Conservation (phyloP, 805 yeast species). For the Saccharomycodes ludwigii region DNA sequence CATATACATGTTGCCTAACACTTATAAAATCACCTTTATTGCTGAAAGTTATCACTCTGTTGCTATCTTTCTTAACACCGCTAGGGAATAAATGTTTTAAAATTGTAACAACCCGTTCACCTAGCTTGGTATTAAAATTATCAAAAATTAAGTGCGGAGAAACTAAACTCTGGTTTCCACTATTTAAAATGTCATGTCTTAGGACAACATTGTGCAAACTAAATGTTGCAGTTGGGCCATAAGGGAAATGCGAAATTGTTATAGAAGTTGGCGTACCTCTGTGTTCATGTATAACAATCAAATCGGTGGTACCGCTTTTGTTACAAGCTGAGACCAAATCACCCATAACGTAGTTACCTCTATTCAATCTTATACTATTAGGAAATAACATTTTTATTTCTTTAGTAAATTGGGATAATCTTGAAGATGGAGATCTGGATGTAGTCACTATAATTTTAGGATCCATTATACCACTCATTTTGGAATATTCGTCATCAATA, state of each 20-base stretch:
- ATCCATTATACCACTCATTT: slow-evolving; percentile 75
- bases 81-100: slow-evolving; percentile 90
- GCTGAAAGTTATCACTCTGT: slow-evolving; percentile 86
- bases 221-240: slow-evolving; percentile 93
- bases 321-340: slow-evolving; percentile 76
- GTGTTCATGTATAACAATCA: slow-evolving; percentile 85
- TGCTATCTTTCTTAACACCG: slow-evolving; percentile 82
- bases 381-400: slow-evolving; percentile 87
- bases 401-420: slow-evolving; percentile 82
- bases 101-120: slow-evolving; percentile 67
- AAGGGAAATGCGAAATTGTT: slow-evolving; percentile 91
- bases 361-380: slow-evolving; percentile 72
- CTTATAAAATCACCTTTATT: slow-evolving; percentile 86
- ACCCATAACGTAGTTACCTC: slow-evolving; percentile 87
- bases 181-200: slow-evolving; percentile 79
- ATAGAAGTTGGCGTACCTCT: slow-evolving; percentile 95
- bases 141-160: slow-evolving; percentile 93
- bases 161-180: slow-evolving; percentile 82
- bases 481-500: slow-evolving; percentile 88
- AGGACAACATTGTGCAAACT: slow-evolving; percentile 88
- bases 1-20: slow-evolving; percentile 92
- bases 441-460: slow-evolving; percentile 91
- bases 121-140: slow-evolving; percentile 69
- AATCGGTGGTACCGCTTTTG: slow-evolving; percentile 69
- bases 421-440: slow-evolving; percentile 78